Evolutionary conservation across 169 alveolate genomes (phyloP).

Genomic region (Neospora caninum): DNA sequence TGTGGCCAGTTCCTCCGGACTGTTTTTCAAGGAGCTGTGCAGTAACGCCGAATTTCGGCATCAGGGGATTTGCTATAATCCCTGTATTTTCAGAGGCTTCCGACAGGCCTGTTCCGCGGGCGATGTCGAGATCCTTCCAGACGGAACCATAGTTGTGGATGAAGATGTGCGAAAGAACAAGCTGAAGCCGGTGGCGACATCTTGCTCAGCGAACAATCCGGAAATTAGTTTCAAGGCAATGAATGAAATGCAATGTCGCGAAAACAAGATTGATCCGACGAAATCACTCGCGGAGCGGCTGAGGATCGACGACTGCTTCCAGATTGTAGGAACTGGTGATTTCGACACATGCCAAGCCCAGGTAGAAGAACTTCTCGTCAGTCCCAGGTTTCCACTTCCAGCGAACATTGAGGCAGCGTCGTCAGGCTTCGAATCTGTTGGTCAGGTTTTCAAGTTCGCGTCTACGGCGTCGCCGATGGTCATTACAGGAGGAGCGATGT

Average conservation of each 20-base stretch:
- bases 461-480: slow-evolving; percentile 7
- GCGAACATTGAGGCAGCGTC: slow-evolving; percentile 34
- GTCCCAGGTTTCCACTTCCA: slow-evolving; percentile 30
- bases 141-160: not conserved
- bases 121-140: not conserved
- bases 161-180: not conserved
- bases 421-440: slow-evolving; percentile 26
- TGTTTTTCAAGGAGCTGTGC: slow-evolving; percentile 31
- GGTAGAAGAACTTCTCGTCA: not conserved
- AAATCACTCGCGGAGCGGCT: slow-evolving; percentile 21
- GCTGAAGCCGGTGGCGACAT: slow-evolving; percentile 13
- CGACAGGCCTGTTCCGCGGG: slow-evolving; percentile 50
- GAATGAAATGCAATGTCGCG: not conserved
- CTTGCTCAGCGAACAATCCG: not conserved
- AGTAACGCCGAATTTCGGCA: not conserved
- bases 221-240: not conserved
- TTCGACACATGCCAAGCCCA: slow-evolving; percentile 11
- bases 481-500: slow-evolving; percentile 32
- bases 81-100: slow-evolving; percentile 15
- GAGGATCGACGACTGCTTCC: not conserved
- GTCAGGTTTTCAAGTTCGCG: slow-evolving; percentile 5
- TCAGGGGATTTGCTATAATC: slow-evolving; percentile 32
- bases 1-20: slow-evolving; percentile 3
- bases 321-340: slow-evolving; percentile 31
- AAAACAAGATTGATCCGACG: not conserved